Base-by-base conservation (phyloP, 2,329 filamentous ascomycete genomes). In the Neopestalotiopsis rosae region DNA sequence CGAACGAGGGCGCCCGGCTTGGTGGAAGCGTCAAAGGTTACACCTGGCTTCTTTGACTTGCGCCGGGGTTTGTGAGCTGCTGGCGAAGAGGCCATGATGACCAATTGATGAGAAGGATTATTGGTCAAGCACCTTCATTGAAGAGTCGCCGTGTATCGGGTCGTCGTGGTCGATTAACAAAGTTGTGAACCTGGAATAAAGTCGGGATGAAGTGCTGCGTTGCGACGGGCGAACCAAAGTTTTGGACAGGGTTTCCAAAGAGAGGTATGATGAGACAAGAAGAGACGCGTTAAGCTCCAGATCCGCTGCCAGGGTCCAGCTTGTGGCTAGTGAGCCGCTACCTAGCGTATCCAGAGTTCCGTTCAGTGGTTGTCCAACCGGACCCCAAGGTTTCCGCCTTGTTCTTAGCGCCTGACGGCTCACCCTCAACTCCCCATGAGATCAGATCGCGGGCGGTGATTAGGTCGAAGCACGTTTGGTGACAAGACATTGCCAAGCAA, bases 41-140 rank as follows among this genome's bases (percentile, higher is more conserved):
- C 73, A 73, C 77, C 80, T 71, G 81, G 80, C 77, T 87, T 89
- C 78, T 86, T 90, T 69, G 78, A 76, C 81, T 85, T 89, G 77
- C 88, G 88, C 80, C 89, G 82, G 63, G 88, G 84, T 77, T 90
- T 91, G 75, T 89, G 88, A 65, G 87, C 84, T 69, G 86, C 84
- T 71, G 87, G 82, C 73, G 83, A 79, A 69, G 81, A 82, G 74
- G 83, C 83, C 85, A 89, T 89, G 77, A 72, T 83, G 76, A 80
- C 77, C 78, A 71, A 68, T 69, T 64, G 49, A 63, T 52, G 58
- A 30, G 57, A 17, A 52, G 68, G 17, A 69, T 73, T 65, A 24
- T 52, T 58, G 59, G 49, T 58, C n/a, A 65, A 38, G 13, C 34
- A 71, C 67, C 70, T 57, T 71, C 76, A 77, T 75, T 68, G 73